phyloP scores from a whole-genome alignment of 768 basidiomycete genomes.

The Hydnomerulius pinastri region DNA sequence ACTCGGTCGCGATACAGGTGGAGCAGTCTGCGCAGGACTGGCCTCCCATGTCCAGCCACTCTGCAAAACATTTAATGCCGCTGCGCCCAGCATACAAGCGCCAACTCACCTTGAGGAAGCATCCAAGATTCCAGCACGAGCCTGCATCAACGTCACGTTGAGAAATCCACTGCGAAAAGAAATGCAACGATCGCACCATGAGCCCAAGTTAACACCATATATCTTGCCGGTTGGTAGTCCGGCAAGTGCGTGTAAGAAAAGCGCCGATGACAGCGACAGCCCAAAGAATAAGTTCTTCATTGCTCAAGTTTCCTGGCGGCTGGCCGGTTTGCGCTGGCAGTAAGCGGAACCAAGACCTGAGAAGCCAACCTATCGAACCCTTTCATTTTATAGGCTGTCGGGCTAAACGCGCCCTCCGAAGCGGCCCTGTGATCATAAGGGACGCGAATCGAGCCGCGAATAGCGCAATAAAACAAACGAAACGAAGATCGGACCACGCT shows the following conservation, averaged over 20 bases:
- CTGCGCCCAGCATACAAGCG: neutral
- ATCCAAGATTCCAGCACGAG: constrained; percentile 82
- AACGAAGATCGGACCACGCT: neutral
- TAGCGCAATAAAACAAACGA: neutral
- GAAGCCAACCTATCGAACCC: neutral
- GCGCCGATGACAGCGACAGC: constrained; percentile 13
- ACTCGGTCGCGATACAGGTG: constrained; percentile 67
- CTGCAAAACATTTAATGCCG: constrained; percentile 32
- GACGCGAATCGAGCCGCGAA: too few species aligned
- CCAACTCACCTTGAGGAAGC: constrained; percentile 58
- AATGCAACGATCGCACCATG: constrained; percentile 44
- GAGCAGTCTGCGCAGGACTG: constrained; percentile 59
- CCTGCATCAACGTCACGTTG: constrained; percentile 42
- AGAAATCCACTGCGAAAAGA: neutral
- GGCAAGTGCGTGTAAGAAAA: constrained; percentile 21
- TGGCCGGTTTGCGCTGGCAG: neutral
- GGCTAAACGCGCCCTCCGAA: neutral
- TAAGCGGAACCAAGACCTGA: neutral
- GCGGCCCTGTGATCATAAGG: constrained; percentile 2
- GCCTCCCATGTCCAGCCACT: constrained; percentile 77
- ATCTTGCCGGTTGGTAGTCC: constrained; percentile 44
- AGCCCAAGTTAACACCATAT: constrained; percentile 73
- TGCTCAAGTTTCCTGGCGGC: neutral
- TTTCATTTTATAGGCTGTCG: constrained; percentile 8
- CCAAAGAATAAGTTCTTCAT: constrained; percentile 22